Evolutionary conservation across 2,329 filamentous ascomycete genomes (phyloP).

Genomic region (Fusarium guadeloupense): DNA sequence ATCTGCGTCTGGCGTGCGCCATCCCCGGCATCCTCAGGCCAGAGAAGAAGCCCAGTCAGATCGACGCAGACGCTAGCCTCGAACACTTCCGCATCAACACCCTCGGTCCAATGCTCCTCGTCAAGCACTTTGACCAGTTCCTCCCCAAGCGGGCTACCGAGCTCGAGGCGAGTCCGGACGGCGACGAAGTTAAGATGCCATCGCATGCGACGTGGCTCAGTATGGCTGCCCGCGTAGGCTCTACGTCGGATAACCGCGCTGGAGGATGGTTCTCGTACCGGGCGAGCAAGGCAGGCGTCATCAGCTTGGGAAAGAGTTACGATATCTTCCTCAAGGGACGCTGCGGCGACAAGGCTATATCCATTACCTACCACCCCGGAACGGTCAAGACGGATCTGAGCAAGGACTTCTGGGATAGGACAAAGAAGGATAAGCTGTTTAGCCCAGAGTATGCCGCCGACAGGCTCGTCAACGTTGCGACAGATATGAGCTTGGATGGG

Average conservation of each 20-base stretch:
- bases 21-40: constrained; percentile 77
- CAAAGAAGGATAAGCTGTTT: constrained; percentile 70
- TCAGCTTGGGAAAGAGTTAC: constrained; percentile 74
- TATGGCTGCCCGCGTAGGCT: constrained; percentile 82
- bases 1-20: constrained; percentile 74
- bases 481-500: constrained; percentile 57
- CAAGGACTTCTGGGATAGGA: constrained; percentile 74
- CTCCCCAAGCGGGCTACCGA: constrained; percentile 67
- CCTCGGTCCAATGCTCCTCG: constrained; percentile 76
- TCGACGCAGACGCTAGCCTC: constrained; percentile 69
- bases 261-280: constrained; percentile 89
- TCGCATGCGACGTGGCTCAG: constrained; percentile 72
- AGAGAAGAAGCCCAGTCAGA: constrained; percentile 74
- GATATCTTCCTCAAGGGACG: constrained; percentile 71
- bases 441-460: constrained; percentile 72
- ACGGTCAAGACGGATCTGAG: constrained; percentile 81
- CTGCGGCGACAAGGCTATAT: constrained; percentile 70
- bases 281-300: constrained; percentile 78
- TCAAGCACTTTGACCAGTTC: constrained; percentile 78
- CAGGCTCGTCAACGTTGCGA: constrained; percentile 68
- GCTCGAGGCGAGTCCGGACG: constrained; percentile 40
- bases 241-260: constrained; percentile 73
- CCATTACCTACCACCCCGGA: constrained; percentile 79
- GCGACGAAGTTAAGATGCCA: constrained; percentile 51
- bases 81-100: constrained; percentile 78